Percentiles rank a stretch among this genome's conserved stretches.
Conservation (phyloP, 257 asterid genomes). For the Forsythia suspensa region DNA sequence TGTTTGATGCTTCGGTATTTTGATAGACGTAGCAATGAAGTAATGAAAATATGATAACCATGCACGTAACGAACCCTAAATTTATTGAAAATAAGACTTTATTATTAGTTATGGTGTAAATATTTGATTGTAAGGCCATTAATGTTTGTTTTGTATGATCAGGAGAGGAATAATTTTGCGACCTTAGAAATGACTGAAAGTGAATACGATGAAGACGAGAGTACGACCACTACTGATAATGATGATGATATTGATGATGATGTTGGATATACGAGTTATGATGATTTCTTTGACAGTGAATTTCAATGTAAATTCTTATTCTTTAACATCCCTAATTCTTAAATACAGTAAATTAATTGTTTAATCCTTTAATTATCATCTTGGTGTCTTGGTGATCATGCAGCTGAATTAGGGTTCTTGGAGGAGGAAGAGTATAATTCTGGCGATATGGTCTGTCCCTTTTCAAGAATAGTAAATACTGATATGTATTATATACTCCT, state of each 20-base stretch:
- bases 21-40: no score
- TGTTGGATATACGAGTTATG: neutral
- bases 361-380: neutral
- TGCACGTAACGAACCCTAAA: neutral
- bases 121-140: neutral
- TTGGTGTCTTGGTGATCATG: neutral
- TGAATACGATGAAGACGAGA: constrained; percentile 33
- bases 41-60: no score
- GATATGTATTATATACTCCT: no score
- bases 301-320: constrained; percentile 24
- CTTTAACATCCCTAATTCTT: neutral
- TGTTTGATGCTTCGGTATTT: no score
- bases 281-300: constrained; percentile 31
- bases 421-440: neutral
- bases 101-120: neutral
- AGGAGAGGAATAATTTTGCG: constrained; percentile 40
- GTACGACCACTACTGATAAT: constrained; percentile 18
- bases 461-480: neutral
- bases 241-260: constrained; percentile 22
- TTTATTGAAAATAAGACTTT: neutral
- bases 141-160: neutral
- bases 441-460: neutral
- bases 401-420: neutral
- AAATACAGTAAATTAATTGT: neutral
- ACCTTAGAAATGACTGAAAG: constrained; percentile 33